Base-by-base conservation (phyloP, 2,329 filamentous ascomycete genomes). In the Sporothrix humicola region DNA sequence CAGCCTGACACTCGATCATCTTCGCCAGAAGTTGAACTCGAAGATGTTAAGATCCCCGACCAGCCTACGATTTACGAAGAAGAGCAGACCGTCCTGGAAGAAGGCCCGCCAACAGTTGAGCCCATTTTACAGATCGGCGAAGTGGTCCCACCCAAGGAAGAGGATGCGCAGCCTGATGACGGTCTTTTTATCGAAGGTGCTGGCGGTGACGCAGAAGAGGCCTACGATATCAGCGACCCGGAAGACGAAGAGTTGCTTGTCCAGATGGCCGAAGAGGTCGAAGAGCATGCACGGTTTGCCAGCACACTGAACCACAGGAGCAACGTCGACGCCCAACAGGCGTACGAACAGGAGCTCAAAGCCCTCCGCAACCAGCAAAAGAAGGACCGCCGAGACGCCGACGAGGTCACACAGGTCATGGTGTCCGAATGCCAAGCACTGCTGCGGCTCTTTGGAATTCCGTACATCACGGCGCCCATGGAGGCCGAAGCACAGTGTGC, bases 401-500 rank as follows among this genome's bases (percentile, higher is more conserved):
- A 99, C 78, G 96, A 99, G 81, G 95, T 99, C 3, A 97, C 95
- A 0, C 93, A 97, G 77, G 92, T 95, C 77, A 99, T 99, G 96
- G 90, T 98, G 56, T 90, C 91, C 0, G 97, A 99, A 82, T 98
- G 96, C 76, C 96, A 99, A 80, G 92, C 96, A 63, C 87, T 99
- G 0, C 88, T 99, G 23, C 88, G 90, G 5, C 88, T 98, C 9
- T 99, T 99, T 81, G 96, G 96, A 0, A 89, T 99, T 12, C 96
- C 96, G 0, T 99, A 99, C 79, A 92, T 99, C 77, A 99, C 95
- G 0, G 96, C 96, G 0, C 97, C 97, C 0, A 98, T 98, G 96
- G 96, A 99, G 86, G 96, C 96, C 0, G 96, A 99, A 85, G 96
- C 96, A 0, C 96, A 99, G 81, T 99, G 96, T 79, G 96, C 96